Conservation (phyloP, 257 asterid species). For the Fraxinus quadrangulata region DNA sequence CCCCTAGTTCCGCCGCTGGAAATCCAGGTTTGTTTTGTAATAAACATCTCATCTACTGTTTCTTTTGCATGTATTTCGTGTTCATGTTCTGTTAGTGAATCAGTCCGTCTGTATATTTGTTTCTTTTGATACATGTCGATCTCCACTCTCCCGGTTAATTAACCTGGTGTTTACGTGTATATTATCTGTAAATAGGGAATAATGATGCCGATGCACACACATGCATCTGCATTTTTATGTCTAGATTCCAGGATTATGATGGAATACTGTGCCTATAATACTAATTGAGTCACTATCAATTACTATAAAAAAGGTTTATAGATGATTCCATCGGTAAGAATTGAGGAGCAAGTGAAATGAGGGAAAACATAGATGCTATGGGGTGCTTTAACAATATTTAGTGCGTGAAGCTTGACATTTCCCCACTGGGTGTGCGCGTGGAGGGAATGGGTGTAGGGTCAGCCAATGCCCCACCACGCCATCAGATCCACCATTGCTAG, state of each 20-base stretch:
- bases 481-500: background rate
- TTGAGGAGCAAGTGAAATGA: background rate
- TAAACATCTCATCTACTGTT: background rate
- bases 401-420: background rate
- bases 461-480: background rate
- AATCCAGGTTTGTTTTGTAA: conserved; percentile 65
- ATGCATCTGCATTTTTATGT: background rate
- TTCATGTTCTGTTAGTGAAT: background rate
- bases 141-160: background rate
- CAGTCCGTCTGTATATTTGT: background rate
- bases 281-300: background rate
- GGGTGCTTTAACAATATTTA: background rate
- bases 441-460: background rate
- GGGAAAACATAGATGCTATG: background rate
- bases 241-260: background rate
- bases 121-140: background rate
- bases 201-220: background rate
- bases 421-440: background rate
- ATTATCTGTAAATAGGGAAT: background rate
- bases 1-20: conserved; percentile 95
- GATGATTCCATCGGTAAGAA: background rate
- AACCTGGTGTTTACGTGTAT: background rate
- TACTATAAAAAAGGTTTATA: background rate
- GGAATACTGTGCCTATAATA: background rate
- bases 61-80: background rate